Evolutionary conservation across 495 filamentous ascomycete species (phyloP).

Genomic region (Penicillium lividum): DNA sequence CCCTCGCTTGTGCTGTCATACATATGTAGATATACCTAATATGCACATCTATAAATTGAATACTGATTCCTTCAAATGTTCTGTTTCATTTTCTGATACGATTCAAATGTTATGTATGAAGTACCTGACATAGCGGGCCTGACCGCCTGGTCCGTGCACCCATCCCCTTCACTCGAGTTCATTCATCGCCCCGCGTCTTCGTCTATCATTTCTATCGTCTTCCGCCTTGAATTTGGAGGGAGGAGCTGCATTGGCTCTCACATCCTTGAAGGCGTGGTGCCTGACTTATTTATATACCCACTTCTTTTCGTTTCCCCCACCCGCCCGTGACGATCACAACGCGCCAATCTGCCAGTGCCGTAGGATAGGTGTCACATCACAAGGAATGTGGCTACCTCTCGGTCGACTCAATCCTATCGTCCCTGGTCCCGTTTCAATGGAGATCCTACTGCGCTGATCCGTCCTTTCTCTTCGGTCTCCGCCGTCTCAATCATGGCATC

Average conservation of each 20-base stretch:
- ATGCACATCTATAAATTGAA: too few species aligned
- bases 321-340: slow-evolving; percentile 23
- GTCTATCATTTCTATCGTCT: slow-evolving; percentile 25
- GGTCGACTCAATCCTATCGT: slow-evolving; percentile 32
- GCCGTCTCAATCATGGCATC: slow-evolving; percentile 42
- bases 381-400: slow-evolving; percentile 49
- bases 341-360: slow-evolving; percentile 14
- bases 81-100: too few species aligned
- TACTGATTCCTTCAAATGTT: too few species aligned
- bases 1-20: too few species aligned
- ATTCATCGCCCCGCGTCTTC: slow-evolving; percentile 31
- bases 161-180: slow-evolving; percentile 31
- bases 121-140: slow-evolving; percentile 13
- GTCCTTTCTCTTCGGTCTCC: slow-evolving; percentile 34
- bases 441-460: slow-evolving; percentile 41
- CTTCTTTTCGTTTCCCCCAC: slow-evolving; percentile 20
- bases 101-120: background rate
- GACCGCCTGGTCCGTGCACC: slow-evolving; percentile 35
- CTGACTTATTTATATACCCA: slow-evolving; percentile 14
- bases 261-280: slow-evolving; percentile 20
- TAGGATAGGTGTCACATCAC: slow-evolving; percentile 20
- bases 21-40: too few species aligned
- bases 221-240: slow-evolving; percentile 20
- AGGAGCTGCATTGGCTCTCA: slow-evolving; percentile 14
- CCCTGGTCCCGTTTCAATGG: slow-evolving; percentile 44